Evolutionary conservation across 2,329 filamentous ascomycete genomes (phyloP).

Genomic region (Exserohilum rostratum): DNA sequence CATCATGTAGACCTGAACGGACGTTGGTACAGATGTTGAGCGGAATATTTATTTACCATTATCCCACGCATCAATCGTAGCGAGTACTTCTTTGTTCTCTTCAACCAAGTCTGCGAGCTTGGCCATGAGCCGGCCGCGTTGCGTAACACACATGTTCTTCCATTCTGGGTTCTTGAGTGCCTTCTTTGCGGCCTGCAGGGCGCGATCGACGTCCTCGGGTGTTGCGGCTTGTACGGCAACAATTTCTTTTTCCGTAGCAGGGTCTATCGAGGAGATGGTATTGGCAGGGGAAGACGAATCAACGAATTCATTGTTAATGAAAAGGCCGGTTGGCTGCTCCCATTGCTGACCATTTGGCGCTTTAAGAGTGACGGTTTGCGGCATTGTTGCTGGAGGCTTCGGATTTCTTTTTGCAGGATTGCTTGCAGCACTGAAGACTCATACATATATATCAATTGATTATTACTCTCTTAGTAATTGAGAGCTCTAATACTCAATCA

Average conservation of each 20-base stretch:
- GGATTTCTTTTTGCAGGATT: no score
- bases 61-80: conserved; percentile 64
- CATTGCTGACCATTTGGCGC: conserved; percentile 50
- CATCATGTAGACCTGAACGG: no score
- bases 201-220: conserved; percentile 42
- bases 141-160: conserved; percentile 20
- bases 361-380: conserved; percentile 38
- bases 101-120: conserved; percentile 40
- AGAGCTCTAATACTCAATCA: no score
- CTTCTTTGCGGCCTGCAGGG: conserved; percentile 42
- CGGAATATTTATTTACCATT: conserved; percentile 64
- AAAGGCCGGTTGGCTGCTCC: conserved; percentile 50
- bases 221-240: conserved; percentile 40
- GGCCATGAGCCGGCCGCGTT: conserved; percentile 28
- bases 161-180: conserved; percentile 31
- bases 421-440: no score
- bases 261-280: conserved; percentile 22
- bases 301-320: conserved; percentile 55
- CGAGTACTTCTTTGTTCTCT: conserved; percentile 26
- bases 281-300: conserved; percentile 40
- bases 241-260: conserved; percentile 38
- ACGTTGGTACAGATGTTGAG: no score
- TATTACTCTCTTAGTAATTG: no score
- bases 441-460: no score
- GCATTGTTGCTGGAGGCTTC: no score